These are phyloP conservation scores for Tetrastigma voinierianum DNA, from an alignment of 164 flowering plant species.

Conservation along the genomic window DNA sequence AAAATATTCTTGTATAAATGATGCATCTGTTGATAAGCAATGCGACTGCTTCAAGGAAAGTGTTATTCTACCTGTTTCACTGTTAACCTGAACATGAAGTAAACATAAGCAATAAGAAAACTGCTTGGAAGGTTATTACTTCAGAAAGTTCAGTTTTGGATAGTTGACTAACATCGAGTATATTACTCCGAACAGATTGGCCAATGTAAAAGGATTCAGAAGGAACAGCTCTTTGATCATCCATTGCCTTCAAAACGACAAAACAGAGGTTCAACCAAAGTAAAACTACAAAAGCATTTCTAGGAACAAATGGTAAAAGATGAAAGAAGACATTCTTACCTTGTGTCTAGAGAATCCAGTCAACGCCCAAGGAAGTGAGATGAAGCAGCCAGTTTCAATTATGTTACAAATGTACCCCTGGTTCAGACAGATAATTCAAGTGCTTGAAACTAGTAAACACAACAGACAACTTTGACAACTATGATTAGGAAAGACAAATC, in stretches of 20 bases:
- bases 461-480: background rate
- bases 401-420: constrained; percentile 91
- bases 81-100: constrained; percentile 59
- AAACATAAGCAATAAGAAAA: constrained; percentile 1
- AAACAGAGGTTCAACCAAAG: background rate
- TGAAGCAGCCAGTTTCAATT: constrained; percentile 90
- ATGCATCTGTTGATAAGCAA: constrained; percentile 79
- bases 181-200: constrained; percentile 86
- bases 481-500: too few species aligned
- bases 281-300: background rate
- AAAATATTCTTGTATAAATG: constrained; percentile 78
- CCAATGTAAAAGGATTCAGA: constrained; percentile 69
- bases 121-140: background rate
- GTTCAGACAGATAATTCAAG: constrained; percentile 12
- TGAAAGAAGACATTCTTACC: constrained; percentile 31
- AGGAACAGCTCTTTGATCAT: constrained; percentile 44
- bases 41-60: constrained; percentile 81
- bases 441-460: background rate
- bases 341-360: constrained; percentile 84
- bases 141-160: background rate
- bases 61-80: constrained; percentile 65
- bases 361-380: constrained; percentile 89
- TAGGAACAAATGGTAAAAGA: background rate
- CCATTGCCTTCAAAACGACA: constrained; percentile 57
- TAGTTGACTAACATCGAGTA: constrained; percentile 58